A percentile compares a stretch with the other conserved stretches of the same genome.
Conservation (phyloP, 2,329 filamentous ascomycete genomes). For the Venturia pyrina region DNA sequence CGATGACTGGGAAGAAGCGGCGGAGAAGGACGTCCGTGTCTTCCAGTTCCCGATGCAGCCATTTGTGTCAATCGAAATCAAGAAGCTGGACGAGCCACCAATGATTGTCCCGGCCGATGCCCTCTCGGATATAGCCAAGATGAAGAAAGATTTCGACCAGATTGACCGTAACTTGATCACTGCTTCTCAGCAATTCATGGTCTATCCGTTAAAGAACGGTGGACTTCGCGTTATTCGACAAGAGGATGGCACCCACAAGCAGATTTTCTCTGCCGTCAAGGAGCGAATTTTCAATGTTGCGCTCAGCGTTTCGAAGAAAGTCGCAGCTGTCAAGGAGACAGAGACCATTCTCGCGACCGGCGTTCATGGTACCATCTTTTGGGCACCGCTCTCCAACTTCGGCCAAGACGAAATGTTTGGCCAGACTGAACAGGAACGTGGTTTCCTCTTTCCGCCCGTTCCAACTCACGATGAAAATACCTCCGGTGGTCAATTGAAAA, state of each 20-base stretch:
- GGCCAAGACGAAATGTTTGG: conserved; percentile 34
- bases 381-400: conserved; percentile 72
- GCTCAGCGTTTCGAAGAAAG: conserved; percentile 58
- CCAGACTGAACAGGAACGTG: conserved; percentile 63
- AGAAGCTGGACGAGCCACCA: conserved; percentile 42
- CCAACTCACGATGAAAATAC: conserved; percentile 80
- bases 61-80: conserved; percentile 79
- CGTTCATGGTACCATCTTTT: conserved; percentile 94
- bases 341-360: conserved; percentile 88
- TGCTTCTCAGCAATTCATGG: conserved; percentile 82
- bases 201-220: conserved; percentile 85
- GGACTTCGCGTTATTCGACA: conserved; percentile 90
- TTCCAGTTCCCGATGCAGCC: conserved; percentile 96
- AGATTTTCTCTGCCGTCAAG: conserved; percentile 81
- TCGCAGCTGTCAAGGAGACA: conserved; percentile 46
- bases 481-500: conserved; percentile 88
- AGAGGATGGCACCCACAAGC: conserved; percentile 82
- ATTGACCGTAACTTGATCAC: conserved; percentile 88
- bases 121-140: conserved; percentile 82
- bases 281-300: conserved; percentile 94
- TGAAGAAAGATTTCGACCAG: conserved; percentile 98
- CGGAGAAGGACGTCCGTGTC: conserved; percentile 63
- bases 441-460: conserved; percentile 82
- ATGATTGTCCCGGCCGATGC: conserved; percentile 65
- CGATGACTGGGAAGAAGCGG: conserved; percentile 85